Conservation (phyloP, 345 rosid genomes). For the Hirschfeldia incana region DNA sequence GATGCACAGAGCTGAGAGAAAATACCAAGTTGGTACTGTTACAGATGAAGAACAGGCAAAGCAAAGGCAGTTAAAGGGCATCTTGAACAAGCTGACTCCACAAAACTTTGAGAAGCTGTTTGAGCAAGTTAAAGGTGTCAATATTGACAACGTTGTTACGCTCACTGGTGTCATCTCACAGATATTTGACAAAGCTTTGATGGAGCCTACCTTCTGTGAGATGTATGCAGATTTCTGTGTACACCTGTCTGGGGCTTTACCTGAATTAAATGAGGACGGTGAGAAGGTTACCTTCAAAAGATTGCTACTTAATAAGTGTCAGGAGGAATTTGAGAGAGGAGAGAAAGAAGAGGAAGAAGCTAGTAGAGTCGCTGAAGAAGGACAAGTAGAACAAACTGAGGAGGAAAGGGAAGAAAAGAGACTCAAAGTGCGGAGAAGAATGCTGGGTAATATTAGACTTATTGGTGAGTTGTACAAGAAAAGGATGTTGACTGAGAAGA, state of each 20-base stretch:
- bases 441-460: constrained; percentile 95
- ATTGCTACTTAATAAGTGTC: constrained; percentile 87
- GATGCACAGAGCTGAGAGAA: constrained; percentile 95
- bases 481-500: constrained; percentile 87
- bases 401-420: constrained; percentile 91
- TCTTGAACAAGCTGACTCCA: constrained; percentile 93
- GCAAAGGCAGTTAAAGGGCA: constrained; percentile 84
- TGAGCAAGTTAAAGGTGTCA: constrained; percentile 86
- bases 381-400: constrained; percentile 63
- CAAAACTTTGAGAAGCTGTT: constrained; percentile 93
- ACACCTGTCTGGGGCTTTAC: constrained; percentile 69
- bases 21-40: constrained; percentile 82
- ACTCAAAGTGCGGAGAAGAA: constrained; percentile 77
- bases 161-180: constrained; percentile 86
- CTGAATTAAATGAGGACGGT: constrained; percentile 69
- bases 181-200: constrained; percentile 97
- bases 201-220: constrained; percentile 99
- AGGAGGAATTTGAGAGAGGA: constrained; percentile 96
- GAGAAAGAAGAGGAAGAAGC: constrained; percentile 64
- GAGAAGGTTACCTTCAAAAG: constrained; percentile 84
- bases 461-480: constrained; percentile 97
- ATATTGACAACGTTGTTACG: constrained; percentile 73
- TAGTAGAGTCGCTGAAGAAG: constrained; percentile 54
- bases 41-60: constrained; percentile 79
- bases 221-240: constrained; percentile 91